Evolutionary conservation across 139 green algal genomes (phyloP), one percentile per base, ranked within the genome.

Genomic region (Picochlorum costavermella): DNA sequence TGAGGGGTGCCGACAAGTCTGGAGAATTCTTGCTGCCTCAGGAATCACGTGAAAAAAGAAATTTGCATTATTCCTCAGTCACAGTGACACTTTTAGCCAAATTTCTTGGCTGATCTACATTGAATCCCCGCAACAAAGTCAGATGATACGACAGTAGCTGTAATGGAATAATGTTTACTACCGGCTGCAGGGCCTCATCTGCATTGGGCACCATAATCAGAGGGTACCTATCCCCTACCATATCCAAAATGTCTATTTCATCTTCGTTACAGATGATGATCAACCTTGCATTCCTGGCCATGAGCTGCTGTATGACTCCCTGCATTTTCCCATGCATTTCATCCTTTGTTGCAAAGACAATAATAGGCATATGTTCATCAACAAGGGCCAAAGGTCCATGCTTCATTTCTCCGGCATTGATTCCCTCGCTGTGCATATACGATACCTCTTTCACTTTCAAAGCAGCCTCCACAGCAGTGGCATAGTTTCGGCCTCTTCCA

Each of bases 351-450:
- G 82, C 80, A 2, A 97, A 67, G 25, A 97, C 86, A 9, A 98
- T 76, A 60, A 96, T 86, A 29, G 92, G 90, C 66, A 98, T 70
- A 40, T 81, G 83, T 66, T 95, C 83, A 63, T 97, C 92, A 40
- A 98, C 86, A 13, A 98, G 77, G 23, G 92, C 92, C 61, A 99
- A 81, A 12, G 94, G 92, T 2, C 94, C 94, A 77, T 99, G 94
- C 86, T 99, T 99, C 86, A 99, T 96, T 80, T 99, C 94, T 1
- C 94, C 94, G 9, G 94, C 90, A 57, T 96, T 83, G 70, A 99
- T 97, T 74, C 93, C 94, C 72, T 99, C 92, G 53, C 75, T 90
- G 83, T 98, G 92, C 74, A 96, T 94, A 28, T 95, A 82, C 4
- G 87, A 86, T 12, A 97, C 87, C 75, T 96, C 90, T 77, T 96